Conservation (phyloP, 305 asterid genomes). For the Solanum hybrid region DNA sequence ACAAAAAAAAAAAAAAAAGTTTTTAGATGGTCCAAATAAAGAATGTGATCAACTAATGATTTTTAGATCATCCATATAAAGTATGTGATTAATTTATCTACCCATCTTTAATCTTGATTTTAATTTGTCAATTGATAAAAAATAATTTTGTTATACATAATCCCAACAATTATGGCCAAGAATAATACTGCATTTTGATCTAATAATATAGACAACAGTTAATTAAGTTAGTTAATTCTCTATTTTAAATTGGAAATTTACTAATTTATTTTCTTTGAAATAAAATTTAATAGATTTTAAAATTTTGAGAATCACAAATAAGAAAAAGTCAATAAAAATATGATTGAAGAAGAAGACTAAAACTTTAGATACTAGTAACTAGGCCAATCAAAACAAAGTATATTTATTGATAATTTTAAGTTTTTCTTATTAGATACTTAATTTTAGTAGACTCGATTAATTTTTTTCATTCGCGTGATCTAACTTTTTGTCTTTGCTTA, state of each 20-base stretch:
- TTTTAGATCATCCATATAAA: background rate
- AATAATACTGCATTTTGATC: background rate
- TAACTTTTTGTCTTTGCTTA: background rate
- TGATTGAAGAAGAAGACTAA: background rate
- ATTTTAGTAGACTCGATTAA: background rate
- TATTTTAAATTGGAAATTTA: background rate
- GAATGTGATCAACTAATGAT: conserved; percentile 1
- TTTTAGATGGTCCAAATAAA: background rate
- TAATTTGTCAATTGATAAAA: background rate
- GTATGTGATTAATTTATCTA: background rate
- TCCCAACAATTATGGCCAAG: background rate
- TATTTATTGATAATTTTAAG: background rate
- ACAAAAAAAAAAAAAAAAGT: background rate
- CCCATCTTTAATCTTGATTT: background rate
- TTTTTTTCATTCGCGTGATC: background rate
- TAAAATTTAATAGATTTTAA: no score
- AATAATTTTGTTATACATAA: background rate
- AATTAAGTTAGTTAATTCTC: background rate
- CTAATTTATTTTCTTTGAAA: background rate
- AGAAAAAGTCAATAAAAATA: background rate
- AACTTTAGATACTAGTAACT: background rate
- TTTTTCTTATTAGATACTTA: background rate
- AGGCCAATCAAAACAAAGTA: background rate
- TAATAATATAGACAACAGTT: background rate
- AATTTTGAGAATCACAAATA: background rate